Evolutionary conservation across 2,329 filamentous ascomycete species (phyloP), one percentile per base, ranked within the genome.

Genomic region (Diaporthe australafricana): DNA sequence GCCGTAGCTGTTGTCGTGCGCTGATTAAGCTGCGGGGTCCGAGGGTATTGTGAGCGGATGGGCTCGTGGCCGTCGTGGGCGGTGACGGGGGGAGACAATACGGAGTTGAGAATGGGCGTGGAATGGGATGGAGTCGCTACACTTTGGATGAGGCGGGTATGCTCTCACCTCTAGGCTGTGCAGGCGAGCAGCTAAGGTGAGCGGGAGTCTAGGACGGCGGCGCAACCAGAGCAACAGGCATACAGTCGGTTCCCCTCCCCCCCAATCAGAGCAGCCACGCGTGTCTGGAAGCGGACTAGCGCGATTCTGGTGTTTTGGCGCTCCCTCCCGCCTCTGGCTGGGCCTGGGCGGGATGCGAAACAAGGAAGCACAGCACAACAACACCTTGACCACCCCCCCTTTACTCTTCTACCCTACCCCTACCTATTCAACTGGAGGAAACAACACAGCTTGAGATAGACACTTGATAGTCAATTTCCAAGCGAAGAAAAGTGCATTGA

Each of bases 241-340:
- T 3, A 62, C 57, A 27, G 32, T 32, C 57, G 17, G 12, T 7
- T 35, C 53, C 40, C 25, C 47, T 27, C 17, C 17, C 57, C 45
- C 38, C 71, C 68, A 73, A 73, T 68, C 62, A 71, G 47, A 71
- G 32, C 68, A 35, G 38, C 47, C 30, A 63, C 38, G 30, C 55
- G 67, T 25, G 17, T 20, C 71, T 65, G 22, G 40, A 63, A 63
- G 35, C 12, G 38, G 45, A 25, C 68, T 73, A 73, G 71, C 68
- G 68, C 67, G 45, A 45, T 40, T 62, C 38, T 47, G 63, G 27
- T 70, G 68, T 66, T 63, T 53, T 56, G 40, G 55, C 56, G 62
- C 52, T 68, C 62, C 68, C 40, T 63, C 38, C 16, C 16, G 40
- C 38, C 16, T 62, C 57, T 47, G 40, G 47, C 40, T 48, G 42